Base-by-base conservation (phyloP, 805 yeast species). In the Kuraishia molischiana region DNA sequence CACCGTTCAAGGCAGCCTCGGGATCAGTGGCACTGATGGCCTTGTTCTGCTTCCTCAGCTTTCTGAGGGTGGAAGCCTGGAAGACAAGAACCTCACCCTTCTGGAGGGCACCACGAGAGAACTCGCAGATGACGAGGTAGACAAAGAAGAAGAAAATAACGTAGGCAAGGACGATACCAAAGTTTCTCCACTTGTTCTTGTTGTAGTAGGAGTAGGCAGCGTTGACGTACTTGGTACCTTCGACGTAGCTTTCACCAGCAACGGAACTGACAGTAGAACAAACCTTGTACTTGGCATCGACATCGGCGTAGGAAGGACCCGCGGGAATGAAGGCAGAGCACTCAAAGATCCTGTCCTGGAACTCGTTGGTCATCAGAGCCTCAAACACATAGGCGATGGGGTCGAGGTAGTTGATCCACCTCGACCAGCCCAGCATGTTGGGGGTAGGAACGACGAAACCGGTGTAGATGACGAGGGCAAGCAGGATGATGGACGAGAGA, bases 171-270 rank as follows among this genome's bases (percentile, higher is more conserved):
- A 66, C 55, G 44, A 84, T 79, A 53, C 89, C 95, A 44, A 79
- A 71, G 52, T 85, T 81, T 62, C 95, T 75, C 95, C 95, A 85
- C 38, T 72, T 71, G 56, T 85, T 83, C 19, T 57, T 41, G 48
- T 64, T 67, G 33, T 50, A 54, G 62, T 79, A 85, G 32, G 57
- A 52, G 57, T 56, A 85, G 13, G 78, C 54, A 11, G 46, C 55
- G 6, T 42, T 43, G 39, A 85, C 45, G 50, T 80, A 85, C 26
- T 54, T 57, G 44, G 77, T 74, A 47, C 95, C 95, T 24, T 55
- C 49, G 34, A 85, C 84, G 36, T 44, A 45, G 11, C 51, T 40
- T 18, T 54, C 50, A 31, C 94, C 92, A 2, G 77, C 61, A 2
- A 47, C 46, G 10, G 89, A 63, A 29, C 90, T 87, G 22, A 69